Evolutionary conservation across 1,284 basidiomycete species (phyloP), one percentile per base, ranked within the genome.

Genomic region (Ceraceosorus bombacis): DNA sequence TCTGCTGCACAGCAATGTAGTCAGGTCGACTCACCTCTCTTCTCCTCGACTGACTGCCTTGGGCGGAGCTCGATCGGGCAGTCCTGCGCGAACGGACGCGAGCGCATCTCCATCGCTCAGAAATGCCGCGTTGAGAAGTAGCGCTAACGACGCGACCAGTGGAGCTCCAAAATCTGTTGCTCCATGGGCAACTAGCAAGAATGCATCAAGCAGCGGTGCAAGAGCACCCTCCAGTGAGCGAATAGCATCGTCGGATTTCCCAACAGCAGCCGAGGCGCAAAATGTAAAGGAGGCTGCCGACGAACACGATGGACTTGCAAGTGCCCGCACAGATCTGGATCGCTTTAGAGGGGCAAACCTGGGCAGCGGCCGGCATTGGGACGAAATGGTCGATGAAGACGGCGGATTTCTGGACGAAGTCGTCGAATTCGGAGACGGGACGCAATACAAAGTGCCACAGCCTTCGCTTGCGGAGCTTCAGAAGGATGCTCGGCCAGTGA

Each of bases 391-490:
- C 40, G 72, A 75, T 38, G 68, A 69, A 10, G 61, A 55, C 27
- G 69, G 67, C 10, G 69, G 68, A n/a, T 68, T 69, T 52, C 63
- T 74, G 5, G 73, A 72, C 52, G 75, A 73, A 17, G 75, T 76
- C 6, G 71, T 77, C 52, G 72, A 77, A 39, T 77, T 77, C 54
- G 75, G 70, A 39, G 75, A 77, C 48, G 75, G 75, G 50, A 68
- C 67, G 5, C 71, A 74, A 59, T 77, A 77, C 67, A 73, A 74
- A 54, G 69, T 77, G 13, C 64, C 72, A 0, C 36, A 60, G 43
- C 56, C 59, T 46, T 12, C 49, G 27, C 27, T 27, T 3, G 27
- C 27, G 27, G 27, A 27, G 27, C 39, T 46, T 5, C 43, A 49
- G 17, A 52, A 53, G 41, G 57, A 58, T 51, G 59, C 27, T 37